A percentile compares a stretch with the other conserved stretches of the same genome.
These are phyloP conservation scores for Scolecobasidium constrictum DNA, from an alignment of 2,329 filamentous ascomycete genomes.

Conservation along the genomic window DNA sequence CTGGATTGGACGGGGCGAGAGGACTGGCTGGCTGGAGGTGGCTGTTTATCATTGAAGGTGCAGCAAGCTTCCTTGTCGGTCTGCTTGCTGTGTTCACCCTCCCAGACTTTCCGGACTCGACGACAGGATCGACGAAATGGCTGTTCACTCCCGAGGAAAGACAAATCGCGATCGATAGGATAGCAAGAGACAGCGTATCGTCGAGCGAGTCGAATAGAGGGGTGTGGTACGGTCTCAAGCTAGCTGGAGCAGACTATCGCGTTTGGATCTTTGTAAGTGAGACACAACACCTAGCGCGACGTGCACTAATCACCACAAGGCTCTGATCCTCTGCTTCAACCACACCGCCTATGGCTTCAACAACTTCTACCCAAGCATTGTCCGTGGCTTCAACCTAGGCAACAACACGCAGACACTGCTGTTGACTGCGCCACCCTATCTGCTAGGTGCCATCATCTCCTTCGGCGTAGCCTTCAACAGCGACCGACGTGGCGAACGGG, in stretches of 20 bases:
- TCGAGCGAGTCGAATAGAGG: not conserved
- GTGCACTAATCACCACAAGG: not conserved
- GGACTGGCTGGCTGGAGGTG: slow-evolving; percentile 32
- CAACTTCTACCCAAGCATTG: slow-evolving; percentile 25
- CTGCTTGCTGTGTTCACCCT: slow-evolving; percentile 16
- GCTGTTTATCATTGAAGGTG: slow-evolving; percentile 32
- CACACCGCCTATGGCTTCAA: slow-evolving; percentile 16
- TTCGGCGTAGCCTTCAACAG: slow-evolving; percentile 18
- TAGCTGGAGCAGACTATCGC: slow-evolving; percentile 10
- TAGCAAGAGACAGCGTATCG: not conserved
- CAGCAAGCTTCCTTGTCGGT: slow-evolving; percentile 24
- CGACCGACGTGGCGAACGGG: slow-evolving; percentile 20
- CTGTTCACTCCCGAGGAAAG: slow-evolving; percentile 8
- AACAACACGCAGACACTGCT: slow-evolving; percentile 21
- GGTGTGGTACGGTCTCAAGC: slow-evolving; percentile 5
- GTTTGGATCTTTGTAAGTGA: slow-evolving; percentile 12
- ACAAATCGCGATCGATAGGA: slow-evolving; percentile 7
- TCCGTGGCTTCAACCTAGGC: slow-evolving; percentile 23
- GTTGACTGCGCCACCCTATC: slow-evolving; percentile 23
- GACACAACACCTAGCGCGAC: slow-evolving; percentile 11
- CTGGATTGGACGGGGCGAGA: slow-evolving; percentile 25
- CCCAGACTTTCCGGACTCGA: slow-evolving; percentile 9
- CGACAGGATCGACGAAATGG: not conserved
- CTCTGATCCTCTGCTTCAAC: slow-evolving; percentile 14
- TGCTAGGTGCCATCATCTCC: slow-evolving; percentile 18